phyloP scores from a whole-genome alignment of 352 stramenopile genomes.

The Phytophthora nicotianae region DNA sequence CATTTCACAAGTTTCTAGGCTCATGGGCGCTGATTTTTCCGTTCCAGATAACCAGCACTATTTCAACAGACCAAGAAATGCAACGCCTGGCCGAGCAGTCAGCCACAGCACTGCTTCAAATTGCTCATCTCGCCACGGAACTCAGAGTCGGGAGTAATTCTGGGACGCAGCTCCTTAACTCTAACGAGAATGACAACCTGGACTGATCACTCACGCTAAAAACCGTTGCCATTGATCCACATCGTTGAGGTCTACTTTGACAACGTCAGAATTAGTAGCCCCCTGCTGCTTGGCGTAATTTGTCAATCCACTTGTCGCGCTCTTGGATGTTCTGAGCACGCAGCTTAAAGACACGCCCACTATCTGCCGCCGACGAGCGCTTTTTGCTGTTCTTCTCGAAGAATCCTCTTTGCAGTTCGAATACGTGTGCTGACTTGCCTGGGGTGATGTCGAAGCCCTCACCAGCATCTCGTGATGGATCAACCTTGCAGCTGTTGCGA shows the following conservation, averaged over 20 bases:
- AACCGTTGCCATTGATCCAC: constrained; percentile 14
- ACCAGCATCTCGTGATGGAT: constrained; percentile 73
- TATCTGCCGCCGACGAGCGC: constrained; percentile 70
- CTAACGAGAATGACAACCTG: constrained; percentile 2
- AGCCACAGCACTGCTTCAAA: constrained; percentile 2
- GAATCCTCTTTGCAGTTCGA: constrained; percentile 72
- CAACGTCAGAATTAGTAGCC: constrained; percentile 33
- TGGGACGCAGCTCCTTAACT: neutral
- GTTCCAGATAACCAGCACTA: neutral
- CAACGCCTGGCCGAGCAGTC: neutral
- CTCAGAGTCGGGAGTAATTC: constrained; percentile 4
- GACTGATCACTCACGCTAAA: constrained; percentile 6
- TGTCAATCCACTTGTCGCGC: constrained; percentile 82
- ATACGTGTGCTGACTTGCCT: constrained; percentile 68
- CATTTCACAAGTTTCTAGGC: neutral
- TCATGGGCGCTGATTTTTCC: neutral
- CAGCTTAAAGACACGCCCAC: constrained; percentile 80
- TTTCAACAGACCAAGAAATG: constrained; percentile 4
- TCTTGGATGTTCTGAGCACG: constrained; percentile 86
- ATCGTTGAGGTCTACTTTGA: constrained; percentile 2
- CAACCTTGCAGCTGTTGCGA: constrained; percentile 59
- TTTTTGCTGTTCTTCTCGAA: constrained; percentile 88
- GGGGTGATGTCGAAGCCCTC: constrained; percentile 88
- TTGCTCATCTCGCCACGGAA: constrained; percentile 8
- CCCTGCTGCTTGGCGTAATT: constrained; percentile 61